Percentiles rank a stretch among this genome's conserved stretches.
Conservation (phyloP, 2,329 filamentous ascomycete genomes). For the Aspergillus pseudonomiae region DNA sequence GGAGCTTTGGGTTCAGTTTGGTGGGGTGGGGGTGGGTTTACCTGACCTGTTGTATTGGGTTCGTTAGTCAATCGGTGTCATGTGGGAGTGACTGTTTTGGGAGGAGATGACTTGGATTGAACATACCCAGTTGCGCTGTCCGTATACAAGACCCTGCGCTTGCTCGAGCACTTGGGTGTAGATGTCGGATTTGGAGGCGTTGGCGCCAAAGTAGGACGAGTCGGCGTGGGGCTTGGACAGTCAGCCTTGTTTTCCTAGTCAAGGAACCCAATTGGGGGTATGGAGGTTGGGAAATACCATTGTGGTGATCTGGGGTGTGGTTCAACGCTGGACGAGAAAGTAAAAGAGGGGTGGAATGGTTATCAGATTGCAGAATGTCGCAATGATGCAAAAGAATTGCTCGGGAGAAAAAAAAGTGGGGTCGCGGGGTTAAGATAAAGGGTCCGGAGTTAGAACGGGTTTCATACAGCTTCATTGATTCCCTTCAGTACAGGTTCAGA, state of each 20-base stretch:
- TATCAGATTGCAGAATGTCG: neutral
- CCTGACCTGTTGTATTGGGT: slow-evolving; percentile 33
- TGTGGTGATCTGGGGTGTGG: neutral
- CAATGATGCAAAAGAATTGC: slow-evolving; percentile 1
- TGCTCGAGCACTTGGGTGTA: slow-evolving; percentile 47
- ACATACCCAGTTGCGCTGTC: slow-evolving; percentile 52
- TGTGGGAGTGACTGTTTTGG: no score
- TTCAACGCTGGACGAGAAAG: no score
- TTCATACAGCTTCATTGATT: no score
- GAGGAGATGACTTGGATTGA: no score
- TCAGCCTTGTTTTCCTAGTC: neutral
- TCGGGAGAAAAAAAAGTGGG: slow-evolving; percentile 1
- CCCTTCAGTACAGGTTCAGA: no score
- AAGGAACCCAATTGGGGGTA: neutral
- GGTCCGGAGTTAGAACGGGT: neutral
- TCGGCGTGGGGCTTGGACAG: slow-evolving; percentile 50
- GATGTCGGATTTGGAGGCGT: slow-evolving; percentile 44
- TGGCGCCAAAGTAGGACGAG: slow-evolving; percentile 45
- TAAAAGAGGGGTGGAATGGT: no score
- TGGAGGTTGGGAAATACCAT: neutral
- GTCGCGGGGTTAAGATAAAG: slow-evolving; percentile 1
- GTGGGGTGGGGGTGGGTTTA: slow-evolving; percentile 13
- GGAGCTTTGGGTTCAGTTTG: no score
- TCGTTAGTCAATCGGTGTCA: neutral
- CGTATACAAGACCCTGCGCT: slow-evolving; percentile 41